Conservation (phyloP, 768 basidiomycete genomes). For the Cantharellus cinnabarinus region DNA sequence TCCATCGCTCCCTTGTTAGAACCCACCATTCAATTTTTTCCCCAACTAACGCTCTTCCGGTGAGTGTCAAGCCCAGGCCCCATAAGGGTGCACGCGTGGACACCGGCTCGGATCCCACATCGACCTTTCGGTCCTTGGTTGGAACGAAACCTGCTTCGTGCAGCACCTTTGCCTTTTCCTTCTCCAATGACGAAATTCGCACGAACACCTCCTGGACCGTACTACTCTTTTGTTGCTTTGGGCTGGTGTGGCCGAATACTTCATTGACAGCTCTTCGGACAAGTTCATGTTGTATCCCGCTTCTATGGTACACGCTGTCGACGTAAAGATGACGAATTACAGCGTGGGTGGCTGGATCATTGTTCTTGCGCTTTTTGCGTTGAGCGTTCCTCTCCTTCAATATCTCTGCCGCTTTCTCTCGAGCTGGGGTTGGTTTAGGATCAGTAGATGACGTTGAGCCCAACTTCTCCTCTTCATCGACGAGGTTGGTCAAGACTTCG, state of each 20-base stretch:
- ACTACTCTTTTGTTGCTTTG: background rate
- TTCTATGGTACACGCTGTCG: slow-evolving; percentile 37
- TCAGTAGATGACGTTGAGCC: background rate
- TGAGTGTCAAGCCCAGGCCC: too few species aligned
- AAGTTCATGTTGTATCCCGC: slow-evolving; percentile 43
- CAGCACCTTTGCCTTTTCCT: background rate
- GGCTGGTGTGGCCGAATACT: slow-evolving; percentile 25
- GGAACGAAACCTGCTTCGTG: background rate
- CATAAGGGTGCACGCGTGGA: too few species aligned
- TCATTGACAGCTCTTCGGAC: slow-evolving; percentile 35
- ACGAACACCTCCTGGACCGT: background rate
- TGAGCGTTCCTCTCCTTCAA: slow-evolving; percentile 5
- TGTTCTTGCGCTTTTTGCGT: slow-evolving; percentile 15
- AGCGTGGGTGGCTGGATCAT: slow-evolving; percentile 26
- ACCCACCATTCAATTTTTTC: too few species aligned
- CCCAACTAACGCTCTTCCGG: too few species aligned
- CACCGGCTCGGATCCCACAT: too few species aligned
- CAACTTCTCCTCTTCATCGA: slow-evolving; percentile 3
- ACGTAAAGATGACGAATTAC: slow-evolving; percentile 57
- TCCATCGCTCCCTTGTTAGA: too few species aligned
- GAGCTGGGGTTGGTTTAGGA: background rate
- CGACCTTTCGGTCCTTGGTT: background rate
- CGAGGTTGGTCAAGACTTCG: slow-evolving; percentile 19
- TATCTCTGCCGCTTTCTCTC: background rate
- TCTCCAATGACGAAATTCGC: background rate